Evolutionary conservation across 768 basidiomycete species (phyloP).

Genomic region (Termitomyces sp.): DNA sequence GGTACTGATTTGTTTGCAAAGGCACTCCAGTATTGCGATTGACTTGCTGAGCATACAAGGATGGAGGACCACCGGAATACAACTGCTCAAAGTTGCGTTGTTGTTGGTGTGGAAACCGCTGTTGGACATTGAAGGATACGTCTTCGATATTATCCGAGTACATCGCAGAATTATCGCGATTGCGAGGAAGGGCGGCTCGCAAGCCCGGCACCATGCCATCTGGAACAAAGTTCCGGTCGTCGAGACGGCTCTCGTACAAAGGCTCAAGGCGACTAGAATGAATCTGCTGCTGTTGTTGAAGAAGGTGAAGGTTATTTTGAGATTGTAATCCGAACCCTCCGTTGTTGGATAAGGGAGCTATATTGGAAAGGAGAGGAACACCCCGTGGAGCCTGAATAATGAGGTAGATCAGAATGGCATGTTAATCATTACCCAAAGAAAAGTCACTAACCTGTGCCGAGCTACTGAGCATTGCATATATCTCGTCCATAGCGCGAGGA

Average conservation of each 20-base stretch:
- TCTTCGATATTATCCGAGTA: conserved; percentile 60
- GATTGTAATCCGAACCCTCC: conserved; percentile 30
- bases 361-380: conserved; percentile 17
- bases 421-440: neutral
- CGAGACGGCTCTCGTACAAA: conserved; percentile 68
- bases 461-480: conserved; percentile 77
- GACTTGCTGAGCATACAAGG: conserved; percentile 53
- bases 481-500: conserved; percentile 69
- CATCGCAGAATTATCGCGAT: conserved; percentile 49
- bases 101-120: conserved; percentile 48
- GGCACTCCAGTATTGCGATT: conserved; percentile 52
- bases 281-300: conserved; percentile 37
- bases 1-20: conserved; percentile 61
- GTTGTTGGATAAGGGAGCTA: conserved; percentile 23
- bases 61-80: conserved; percentile 46
- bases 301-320: conserved; percentile 33
- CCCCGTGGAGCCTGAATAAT: conserved; percentile 29
- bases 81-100: conserved; percentile 53
- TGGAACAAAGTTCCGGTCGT: conserved; percentile 76
- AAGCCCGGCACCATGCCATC: conserved; percentile 87
- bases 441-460: conserved; percentile 60
- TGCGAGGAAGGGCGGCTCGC: conserved; percentile 60
- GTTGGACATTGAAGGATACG: conserved; percentile 58
- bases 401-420: neutral
- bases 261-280: conserved; percentile 57